These are phyloP conservation scores for Trichomonascaceae sp. DNA, from an alignment of 1,139 yeast species.

Conservation along the genomic window DNA sequence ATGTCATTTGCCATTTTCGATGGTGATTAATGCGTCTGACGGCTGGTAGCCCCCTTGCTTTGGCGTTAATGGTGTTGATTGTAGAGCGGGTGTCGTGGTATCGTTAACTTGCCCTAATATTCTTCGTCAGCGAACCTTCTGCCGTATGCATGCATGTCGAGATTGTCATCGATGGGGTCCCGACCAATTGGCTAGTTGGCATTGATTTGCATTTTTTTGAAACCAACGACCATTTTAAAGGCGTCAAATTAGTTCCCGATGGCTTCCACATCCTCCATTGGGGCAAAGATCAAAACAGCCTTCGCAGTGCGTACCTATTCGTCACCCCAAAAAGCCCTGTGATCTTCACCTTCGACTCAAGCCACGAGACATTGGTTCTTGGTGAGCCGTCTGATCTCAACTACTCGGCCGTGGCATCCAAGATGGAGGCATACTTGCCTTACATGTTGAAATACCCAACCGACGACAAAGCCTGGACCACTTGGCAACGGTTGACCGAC, in stretches of 20 bases:
- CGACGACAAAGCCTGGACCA: conserved; percentile 7
- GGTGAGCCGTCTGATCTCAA: conserved; percentile 23
- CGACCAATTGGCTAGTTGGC: conserved; percentile 26
- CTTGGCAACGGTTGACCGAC: conserved; percentile 19
- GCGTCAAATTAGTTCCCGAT: conserved; percentile 27
- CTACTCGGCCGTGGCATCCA: conserved; percentile 16
- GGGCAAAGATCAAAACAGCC: conserved; percentile 18
- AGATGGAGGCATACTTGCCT: conserved; percentile 19
- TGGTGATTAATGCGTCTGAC: no score
- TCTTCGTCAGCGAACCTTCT: no score
- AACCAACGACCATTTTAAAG: conserved; percentile 23
- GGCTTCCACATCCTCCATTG: conserved; percentile 31
- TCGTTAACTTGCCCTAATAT: no score
- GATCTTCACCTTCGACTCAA: conserved; percentile 22
- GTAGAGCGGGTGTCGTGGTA: no score
- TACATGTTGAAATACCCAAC: conserved; percentile 23
- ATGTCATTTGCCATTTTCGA: no score
- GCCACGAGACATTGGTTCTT: conserved; percentile 18
- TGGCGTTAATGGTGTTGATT: no score
- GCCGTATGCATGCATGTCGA: no score
- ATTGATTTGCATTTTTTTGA: conserved; percentile 29
- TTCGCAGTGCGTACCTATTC: conserved; percentile 21
- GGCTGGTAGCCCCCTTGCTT: no score
- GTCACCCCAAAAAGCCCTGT: no score
- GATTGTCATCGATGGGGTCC: no score